Evolutionary conservation across 768 basidiomycete species (phyloP).

Genomic region (Lactifluus volemus): DNA sequence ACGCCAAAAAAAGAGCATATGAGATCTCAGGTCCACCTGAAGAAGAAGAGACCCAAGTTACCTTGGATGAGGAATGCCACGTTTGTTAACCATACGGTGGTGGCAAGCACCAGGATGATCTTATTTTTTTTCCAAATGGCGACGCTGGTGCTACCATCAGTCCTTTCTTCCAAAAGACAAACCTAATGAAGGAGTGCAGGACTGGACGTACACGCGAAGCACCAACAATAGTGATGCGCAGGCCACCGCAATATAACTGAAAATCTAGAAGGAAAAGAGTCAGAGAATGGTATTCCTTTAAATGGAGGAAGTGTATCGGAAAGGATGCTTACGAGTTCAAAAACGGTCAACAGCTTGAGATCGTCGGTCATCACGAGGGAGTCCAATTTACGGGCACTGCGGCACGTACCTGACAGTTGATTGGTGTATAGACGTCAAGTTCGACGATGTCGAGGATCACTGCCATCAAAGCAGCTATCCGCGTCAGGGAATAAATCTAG

Average conservation of each 20-base stretch:
- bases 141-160: background rate
- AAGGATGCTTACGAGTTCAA: background rate
- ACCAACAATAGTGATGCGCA: background rate
- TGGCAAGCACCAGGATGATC: background rate
- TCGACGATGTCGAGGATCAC: background rate
- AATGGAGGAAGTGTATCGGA: background rate
- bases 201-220: background rate
- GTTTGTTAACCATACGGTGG: background rate
- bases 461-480: background rate
- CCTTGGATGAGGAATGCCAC: background rate
- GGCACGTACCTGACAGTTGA: background rate
- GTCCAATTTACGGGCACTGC: no score
- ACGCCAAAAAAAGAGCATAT: no score
- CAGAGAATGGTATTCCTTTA: no score
- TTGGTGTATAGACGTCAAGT: background rate
- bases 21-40: no score
- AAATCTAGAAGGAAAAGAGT: background rate
- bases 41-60: no score
- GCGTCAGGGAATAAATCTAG: background rate
- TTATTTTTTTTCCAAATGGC: background rate
- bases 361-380: background rate
- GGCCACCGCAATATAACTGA: no score
- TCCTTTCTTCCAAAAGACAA: background rate
- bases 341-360: background rate
- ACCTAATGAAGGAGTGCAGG: background rate